Base-by-base conservation (phyloP, 768 basidiomycete species). In the Amanita fuliginea region DNA sequence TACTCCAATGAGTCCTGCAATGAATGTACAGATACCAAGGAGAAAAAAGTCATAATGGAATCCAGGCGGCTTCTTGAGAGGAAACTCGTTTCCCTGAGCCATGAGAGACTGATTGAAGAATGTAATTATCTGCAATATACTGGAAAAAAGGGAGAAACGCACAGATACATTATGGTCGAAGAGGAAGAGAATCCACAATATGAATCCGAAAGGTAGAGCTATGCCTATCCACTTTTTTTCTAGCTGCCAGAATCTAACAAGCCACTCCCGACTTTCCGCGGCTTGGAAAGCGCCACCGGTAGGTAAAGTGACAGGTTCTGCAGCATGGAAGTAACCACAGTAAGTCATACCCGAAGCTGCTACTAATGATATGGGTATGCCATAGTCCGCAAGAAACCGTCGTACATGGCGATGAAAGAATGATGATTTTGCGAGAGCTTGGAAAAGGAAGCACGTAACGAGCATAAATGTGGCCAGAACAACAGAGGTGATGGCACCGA, bases 91-190 rank as follows among this genome's bases (percentile, higher is more conserved):
- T 1, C 88, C 83, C 65, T 96, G 93, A 0, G 93, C 91, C 71
- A 96, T 96, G 30, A 97, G 62, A 0, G 88, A 91, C 91, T 92
- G 54, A 46, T 7, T 32, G 42, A 5, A 16, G 11, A 24, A 33
- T 26, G 14, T 41, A 47, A 19, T 14, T 42, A 7, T 10, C 5
- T 7, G 8, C 14, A 7, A 14, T 19, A 13, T 13, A 34, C 22
- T 19, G 37, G 28, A n/a, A 24, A 37, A 34, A 22, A 11, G 43
- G 66, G n/a, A n/a, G n/a, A n/a, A n/a, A n/a, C 84, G 56, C 61
- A 89, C 88, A 42, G 90, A 93, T 47, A 93, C 88, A 56, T 94
- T 94, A 55, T 93, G 88, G 55, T 97, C 92, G 56, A 96, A 96
- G 71, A 93, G 93, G 67, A 97, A 95, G 39, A 96, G 67, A 19